Base-by-base conservation (phyloP, 2,329 filamentous ascomycete species). In the Fusarium newnesense region DNA sequence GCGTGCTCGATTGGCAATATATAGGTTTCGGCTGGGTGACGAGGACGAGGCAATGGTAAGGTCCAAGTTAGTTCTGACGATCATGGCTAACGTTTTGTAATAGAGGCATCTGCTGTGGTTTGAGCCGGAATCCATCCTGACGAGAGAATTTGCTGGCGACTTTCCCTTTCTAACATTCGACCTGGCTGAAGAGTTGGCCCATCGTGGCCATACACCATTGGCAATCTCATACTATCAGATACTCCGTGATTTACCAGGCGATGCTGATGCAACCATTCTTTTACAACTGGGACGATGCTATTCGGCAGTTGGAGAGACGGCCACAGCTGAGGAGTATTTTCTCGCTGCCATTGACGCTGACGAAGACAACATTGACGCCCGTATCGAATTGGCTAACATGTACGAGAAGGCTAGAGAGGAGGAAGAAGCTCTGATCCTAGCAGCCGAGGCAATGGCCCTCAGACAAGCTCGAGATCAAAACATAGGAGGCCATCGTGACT, bases 151-250 rank as follows among this genome's bases (percentile, higher is more conserved):
- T 37, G 85, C 94, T 12, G 86, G 86, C 59, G 90, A 94, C 63
- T 94, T 93, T 76, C 89, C 91, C 19, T 93, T 97, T 80, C 87
- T 97, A n/a, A 92, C 96, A 73, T 90, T 92, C 69, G 92, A 97
- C 71, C 81, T 89, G 28, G 88, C 86, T 6, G 81, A 83, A 37
- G 84, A 87, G 68, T 80, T 91, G 44, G 70, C 75, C 26, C 78
- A 75, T 21, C 74, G 70, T 46, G 78, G 78, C 2, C 74, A 79
- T 24, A 74, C 78, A 34, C 64, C 71, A 9, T 34, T 75, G 19
- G 90, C 91, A 9, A 82, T 90, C 36, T 81, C 83, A 24, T 92
- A 89, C 75, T 90, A 90, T 64, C 85, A 89, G 47, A 80, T 88
- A 9, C 86, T 92, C 52, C 83, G 86, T 12, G 80, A 84, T 40